Base-by-base conservation (phyloP, 352 stramenopile species). In the Elongisporangium anandrum region DNA sequence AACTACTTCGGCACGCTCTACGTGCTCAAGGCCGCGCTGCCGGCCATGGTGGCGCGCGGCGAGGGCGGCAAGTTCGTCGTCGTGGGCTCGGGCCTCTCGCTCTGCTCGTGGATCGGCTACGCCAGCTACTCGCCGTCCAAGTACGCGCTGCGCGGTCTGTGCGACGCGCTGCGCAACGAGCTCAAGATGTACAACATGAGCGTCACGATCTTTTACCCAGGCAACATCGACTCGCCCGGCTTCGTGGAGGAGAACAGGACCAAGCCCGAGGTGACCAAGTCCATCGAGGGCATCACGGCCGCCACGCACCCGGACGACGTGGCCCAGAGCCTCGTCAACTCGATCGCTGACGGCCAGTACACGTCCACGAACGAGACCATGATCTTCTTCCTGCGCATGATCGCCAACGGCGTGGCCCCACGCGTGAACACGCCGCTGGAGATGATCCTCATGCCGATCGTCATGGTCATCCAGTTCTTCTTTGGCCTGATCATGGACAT, bases 1-100 rank as follows among this genome's bases (percentile, higher is more conserved):
- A 93, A 96, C 69, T 96, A 94, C 75, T 92, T 96, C 60, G 85
- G 85, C 29, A 81, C 81, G 50, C 66, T 96, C 24, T 70, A 94
- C 65, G 63, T 79, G 16, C 79, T 94, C 57, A 92, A 94, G 61
- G 85, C 85, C 15, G 83, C 81, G n/a, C 65, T 96, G 50, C 85
- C 85, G 17, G 73, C 73, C 10, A 94, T 96, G 85, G 69, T 93
- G 39, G 52, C 75, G 39, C 70, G 75, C 38, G 64, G 70, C 57
- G 72, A 91, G 59, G 69, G 70, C 48, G 81, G 84, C 2, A 77
- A 87, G 3, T 70, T 94, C 60, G 72, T 94, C 55, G 69, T 94
- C 47, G 75, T 94, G 59, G 84, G 70, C 60, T 92, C 83, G 7
- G 87, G 72, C 4, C 73, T 84, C 22, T 78, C 72, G 16, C 72